Base-by-base conservation (phyloP, 179 eudicot species). In the Silene vulgaris region DNA sequence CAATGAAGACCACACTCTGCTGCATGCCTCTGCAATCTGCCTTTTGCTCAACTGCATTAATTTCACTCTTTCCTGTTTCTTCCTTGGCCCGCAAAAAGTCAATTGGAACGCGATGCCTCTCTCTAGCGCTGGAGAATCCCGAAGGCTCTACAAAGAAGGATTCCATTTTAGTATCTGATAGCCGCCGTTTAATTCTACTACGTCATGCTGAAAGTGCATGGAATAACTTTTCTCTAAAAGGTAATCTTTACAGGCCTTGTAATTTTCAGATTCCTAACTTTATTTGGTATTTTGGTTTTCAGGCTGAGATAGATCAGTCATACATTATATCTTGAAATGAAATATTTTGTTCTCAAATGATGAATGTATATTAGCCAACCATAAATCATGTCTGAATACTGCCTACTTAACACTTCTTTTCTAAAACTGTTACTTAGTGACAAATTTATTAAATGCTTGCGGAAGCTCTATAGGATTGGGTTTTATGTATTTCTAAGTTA, bases 131-230 rank as follows among this genome's bases (percentile, higher is more conserved):
- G 69, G 80, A 76, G 32, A 76, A 70, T 76, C 71, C 67, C 45
- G 79, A 85, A 72, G 83, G 86, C 78, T 81, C 80, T 71, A 37
- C 76, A 3, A 26, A 79, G 9, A 84, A 78, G 40, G 77, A 82
- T 68, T 6, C 66, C 16, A 26, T 29, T 21, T n/a, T 80, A 35
- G 79, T 75, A 64, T 81, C 90, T 26, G 76, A 56, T 48, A 76
- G 85, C 9, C 93, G 96, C 48, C 96, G 96, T 66, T 84, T 93
- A 17, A 89, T 93, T 72, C 85, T 93, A 75, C 88, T 93, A 40
- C 96, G 98, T 37, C 98, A 91, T 80, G 98, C 98, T 7, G 84
- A 85, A 37, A 91, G 97, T 78, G 84, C 93, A 1, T 87, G 89
- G 89, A 78, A 78, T 52, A 60, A 84, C 67, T 84, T 77, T 67